These are phyloP conservation scores for Leavenworthia alabamica DNA, from an alignment of 345 rosid species.

Conservation along the genomic window DNA sequence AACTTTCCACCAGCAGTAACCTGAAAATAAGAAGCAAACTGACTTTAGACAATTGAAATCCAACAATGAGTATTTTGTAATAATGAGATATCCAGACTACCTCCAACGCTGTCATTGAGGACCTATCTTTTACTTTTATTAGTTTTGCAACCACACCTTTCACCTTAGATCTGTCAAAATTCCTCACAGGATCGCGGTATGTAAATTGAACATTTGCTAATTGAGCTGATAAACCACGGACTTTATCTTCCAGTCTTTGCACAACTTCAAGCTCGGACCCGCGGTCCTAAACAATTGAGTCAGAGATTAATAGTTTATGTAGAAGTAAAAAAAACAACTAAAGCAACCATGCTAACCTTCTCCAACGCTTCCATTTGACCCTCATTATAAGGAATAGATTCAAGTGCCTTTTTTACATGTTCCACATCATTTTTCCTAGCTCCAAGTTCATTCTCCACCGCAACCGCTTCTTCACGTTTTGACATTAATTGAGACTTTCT, in stretches of 20 bases:
- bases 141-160: conserved; percentile 95
- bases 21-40: conserved; percentile 44
- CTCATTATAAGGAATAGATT: conserved; percentile 57
- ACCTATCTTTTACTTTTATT: conserved; percentile 69
- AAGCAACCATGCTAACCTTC: conserved; percentile 45
- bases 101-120: conserved; percentile 92
- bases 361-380: conserved; percentile 86
- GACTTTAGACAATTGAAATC: conserved; percentile 1
- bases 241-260: conserved; percentile 71
- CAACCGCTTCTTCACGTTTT: conserved; percentile 69
- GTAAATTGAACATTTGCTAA: conserved; percentile 77
- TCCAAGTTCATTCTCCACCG: conserved; percentile 64
- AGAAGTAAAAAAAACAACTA: background rate
- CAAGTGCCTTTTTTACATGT: conserved; percentile 42
- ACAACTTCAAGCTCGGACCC: conserved; percentile 53
- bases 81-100: conserved; percentile 31
- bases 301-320: conserved; percentile 4
- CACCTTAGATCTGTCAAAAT: conserved; percentile 84
- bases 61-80: background rate
- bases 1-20: conserved; percentile 91
- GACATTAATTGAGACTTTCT: conserved; percentile 59
- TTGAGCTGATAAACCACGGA: conserved; percentile 57
- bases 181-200: conserved; percentile 70
- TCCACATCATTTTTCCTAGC: conserved; percentile 59
- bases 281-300: conserved; percentile 47